Evolutionary conservation across 345 rosid species (phyloP).

Genomic region (Corchorus olitorius): DNA sequence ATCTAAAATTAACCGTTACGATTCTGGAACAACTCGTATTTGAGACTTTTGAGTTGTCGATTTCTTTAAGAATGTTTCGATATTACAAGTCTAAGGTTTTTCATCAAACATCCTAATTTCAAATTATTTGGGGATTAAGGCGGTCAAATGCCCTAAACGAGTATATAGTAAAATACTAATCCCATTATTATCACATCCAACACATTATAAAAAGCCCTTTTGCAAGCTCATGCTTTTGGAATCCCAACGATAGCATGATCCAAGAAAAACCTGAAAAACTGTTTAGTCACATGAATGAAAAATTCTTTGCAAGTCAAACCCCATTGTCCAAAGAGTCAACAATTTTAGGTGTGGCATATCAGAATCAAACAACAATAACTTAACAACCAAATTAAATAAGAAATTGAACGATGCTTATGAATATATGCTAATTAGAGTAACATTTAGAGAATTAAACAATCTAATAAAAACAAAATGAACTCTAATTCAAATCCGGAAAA

Average conservation of each 20-base stretch:
- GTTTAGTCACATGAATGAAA: conserved; percentile 1
- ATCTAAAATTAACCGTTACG: no score
- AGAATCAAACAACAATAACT: neutral
- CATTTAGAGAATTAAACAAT: no score
- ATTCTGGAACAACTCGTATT: no score
- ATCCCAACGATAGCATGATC: conserved; percentile 15
- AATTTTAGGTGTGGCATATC: neutral
- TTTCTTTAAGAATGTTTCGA: no score
- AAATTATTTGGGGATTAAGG: neutral
- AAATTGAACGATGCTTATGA: no score
- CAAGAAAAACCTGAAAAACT: conserved; percentile 8
- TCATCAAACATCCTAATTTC: neutral
- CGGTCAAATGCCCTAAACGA: neutral
- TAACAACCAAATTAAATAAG: neutral
- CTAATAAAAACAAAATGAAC: no score
- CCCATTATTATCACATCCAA: neutral
- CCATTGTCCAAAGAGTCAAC: conserved; percentile 4
- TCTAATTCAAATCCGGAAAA: no score
- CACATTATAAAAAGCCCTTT: neutral
- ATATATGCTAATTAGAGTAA: no score
- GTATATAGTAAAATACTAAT: neutral
- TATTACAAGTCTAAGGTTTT: neutral
- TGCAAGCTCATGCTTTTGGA: neutral
- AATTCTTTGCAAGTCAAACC: neutral
- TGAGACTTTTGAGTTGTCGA: no score